These are phyloP conservation scores for Penicillium mononematosum DNA, from an alignment of 495 filamentous ascomycete species.

Conservation along the genomic window DNA sequence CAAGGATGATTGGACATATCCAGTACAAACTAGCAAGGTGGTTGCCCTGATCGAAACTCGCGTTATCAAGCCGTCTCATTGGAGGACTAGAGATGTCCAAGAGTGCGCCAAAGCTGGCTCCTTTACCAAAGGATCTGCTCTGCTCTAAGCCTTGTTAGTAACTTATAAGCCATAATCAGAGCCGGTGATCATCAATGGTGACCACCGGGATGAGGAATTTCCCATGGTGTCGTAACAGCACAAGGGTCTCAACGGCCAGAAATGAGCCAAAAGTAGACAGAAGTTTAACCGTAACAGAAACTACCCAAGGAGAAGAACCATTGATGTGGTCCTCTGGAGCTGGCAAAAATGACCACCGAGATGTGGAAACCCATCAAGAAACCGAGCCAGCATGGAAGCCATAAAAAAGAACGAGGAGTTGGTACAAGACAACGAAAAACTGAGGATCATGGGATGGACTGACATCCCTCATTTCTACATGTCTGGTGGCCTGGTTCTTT, in stretches of 20 bases:
- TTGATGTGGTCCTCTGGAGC: not conserved
- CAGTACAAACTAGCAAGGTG: slow-evolving; percentile 8
- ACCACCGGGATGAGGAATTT: slow-evolving; percentile 6
- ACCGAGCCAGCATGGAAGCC: not conserved
- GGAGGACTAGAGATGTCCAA: slow-evolving; percentile 13
- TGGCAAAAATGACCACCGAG: not conserved
- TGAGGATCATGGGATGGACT: not conserved
- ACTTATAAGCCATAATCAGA: slow-evolving; percentile 5
- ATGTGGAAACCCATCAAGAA: not conserved
- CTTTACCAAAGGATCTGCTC: slow-evolving; percentile 17
- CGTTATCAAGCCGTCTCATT: slow-evolving; percentile 7
- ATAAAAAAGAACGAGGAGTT: not conserved
- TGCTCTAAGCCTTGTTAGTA: slow-evolving; percentile 13
- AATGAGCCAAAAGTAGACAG: not conserved
- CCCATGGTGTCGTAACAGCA: not conserved
- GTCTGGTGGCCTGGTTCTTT: not conserved
- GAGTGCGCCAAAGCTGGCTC: slow-evolving; percentile 19
- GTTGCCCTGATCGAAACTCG: slow-evolving; percentile 12
- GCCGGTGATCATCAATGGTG: not conserved
- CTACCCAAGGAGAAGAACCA: not conserved
- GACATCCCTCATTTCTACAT: slow-evolving; percentile 4
- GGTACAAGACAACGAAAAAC: not conserved
- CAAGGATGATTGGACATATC: slow-evolving; percentile 13
- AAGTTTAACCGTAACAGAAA: not conserved
- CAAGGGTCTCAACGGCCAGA: not conserved